These are phyloP conservation scores for Cladophialophora psammophila DNA, from an alignment of 2,329 filamentous ascomycete species.

Conservation along the genomic window DNA sequence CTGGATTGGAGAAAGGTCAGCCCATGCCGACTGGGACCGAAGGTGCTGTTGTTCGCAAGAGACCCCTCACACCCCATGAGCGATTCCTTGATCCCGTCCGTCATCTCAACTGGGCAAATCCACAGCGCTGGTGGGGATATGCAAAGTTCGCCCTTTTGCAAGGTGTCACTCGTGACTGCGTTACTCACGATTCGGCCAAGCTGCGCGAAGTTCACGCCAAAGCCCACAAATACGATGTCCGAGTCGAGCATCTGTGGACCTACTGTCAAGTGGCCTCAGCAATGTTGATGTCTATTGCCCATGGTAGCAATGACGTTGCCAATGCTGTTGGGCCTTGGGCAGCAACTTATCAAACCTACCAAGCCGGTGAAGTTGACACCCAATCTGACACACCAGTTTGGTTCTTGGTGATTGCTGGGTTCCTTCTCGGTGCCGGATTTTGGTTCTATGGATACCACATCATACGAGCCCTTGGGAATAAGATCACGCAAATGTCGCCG, in stretches of 20 bases:
- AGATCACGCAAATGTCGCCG: conserved; percentile 73
- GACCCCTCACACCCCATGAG: conserved; percentile 21
- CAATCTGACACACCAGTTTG: conserved; percentile 74
- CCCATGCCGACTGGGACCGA: background rate
- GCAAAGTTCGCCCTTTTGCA: conserved; percentile 27
- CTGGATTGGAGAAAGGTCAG: conserved; percentile 6
- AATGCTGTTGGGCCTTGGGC: conserved; percentile 75
- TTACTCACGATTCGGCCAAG: conserved; percentile 15
- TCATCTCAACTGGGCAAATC: conserved; percentile 26
- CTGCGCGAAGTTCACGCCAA: conserved; percentile 51
- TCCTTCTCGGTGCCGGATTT: conserved; percentile 70
- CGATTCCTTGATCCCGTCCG: conserved; percentile 30
- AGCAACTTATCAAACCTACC: conserved; percentile 72
- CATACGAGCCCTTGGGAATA: conserved; percentile 85
- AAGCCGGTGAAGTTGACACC: conserved; percentile 65
- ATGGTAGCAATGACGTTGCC: conserved; percentile 78
- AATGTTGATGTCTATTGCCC: conserved; percentile 59
- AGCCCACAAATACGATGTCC: conserved; percentile 71
- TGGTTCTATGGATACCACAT: conserved; percentile 82
- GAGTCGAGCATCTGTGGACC: conserved; percentile 68
- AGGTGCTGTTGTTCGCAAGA: background rate
- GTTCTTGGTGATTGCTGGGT: conserved; percentile 73
- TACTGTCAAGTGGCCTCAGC: conserved; percentile 62
- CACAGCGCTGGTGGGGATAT: conserved; percentile 21
- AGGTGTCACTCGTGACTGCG: conserved; percentile 15